Percentiles rank a stretch among this genome's conserved stretches.
Evolutionary conservation across 805 yeast species (phyloP).

Genomic region (Candida stauntonica): DNA sequence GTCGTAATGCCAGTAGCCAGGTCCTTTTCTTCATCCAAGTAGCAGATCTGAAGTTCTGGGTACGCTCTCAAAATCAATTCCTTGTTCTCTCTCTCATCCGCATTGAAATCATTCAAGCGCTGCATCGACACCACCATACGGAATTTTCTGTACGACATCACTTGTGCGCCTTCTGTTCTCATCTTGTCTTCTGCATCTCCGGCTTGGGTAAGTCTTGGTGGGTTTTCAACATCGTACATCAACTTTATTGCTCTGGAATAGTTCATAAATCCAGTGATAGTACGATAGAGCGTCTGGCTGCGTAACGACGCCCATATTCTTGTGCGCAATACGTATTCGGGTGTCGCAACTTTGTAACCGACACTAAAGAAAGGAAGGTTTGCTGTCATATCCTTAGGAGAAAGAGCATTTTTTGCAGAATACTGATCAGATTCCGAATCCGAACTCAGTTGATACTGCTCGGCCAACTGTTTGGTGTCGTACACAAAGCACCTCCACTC

Average conservation of each 20-base stretch:
- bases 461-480: slow-evolving; percentile 57
- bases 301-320: slow-evolving; percentile 75
- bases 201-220: slow-evolving; percentile 22
- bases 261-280: slow-evolving; percentile 71
- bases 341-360: slow-evolving; percentile 60
- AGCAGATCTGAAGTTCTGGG: slow-evolving; percentile 64
- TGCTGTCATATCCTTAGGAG: slow-evolving; percentile 28
- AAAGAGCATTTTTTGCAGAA: slow-evolving; percentile 8
- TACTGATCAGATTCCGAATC: slow-evolving; percentile 14
- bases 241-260: slow-evolving; percentile 63
- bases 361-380: slow-evolving; percentile 59
- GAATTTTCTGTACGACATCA: slow-evolving; percentile 59
- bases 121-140: slow-evolving; percentile 66
- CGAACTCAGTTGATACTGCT: slow-evolving; percentile 34
- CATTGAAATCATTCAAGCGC: slow-evolving; percentile 46
- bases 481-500: slow-evolving; percentile 73
- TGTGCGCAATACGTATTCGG: slow-evolving; percentile 56
- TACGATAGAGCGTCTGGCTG: slow-evolving; percentile 69
- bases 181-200: slow-evolving; percentile 30
- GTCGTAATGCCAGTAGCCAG: slow-evolving; percentile 33
- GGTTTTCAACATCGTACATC: slow-evolving; percentile 55
- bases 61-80: slow-evolving; percentile 59
- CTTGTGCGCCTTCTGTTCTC: slow-evolving; percentile 41
- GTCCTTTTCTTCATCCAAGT: slow-evolving; percentile 48
- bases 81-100: slow-evolving; percentile 54